Base-by-base conservation (phyloP, 1,284 basidiomycete genomes). In the Peniophora sp. region DNA sequence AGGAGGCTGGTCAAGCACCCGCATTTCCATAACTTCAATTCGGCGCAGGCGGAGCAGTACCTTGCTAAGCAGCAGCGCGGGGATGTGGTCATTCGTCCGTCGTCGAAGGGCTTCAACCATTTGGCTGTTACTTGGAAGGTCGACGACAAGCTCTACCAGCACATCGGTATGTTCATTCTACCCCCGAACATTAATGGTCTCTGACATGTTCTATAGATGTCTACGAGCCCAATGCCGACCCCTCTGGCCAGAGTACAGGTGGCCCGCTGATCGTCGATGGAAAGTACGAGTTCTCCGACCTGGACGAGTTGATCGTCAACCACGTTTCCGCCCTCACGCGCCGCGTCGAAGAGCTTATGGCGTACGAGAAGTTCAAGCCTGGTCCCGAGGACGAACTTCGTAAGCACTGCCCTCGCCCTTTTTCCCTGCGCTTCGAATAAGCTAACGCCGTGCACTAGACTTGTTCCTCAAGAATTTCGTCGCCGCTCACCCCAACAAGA, bases 91-190 rank as follows among this genome's bases (percentile, higher is more conserved):
- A 92, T 99, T 57, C 78, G 97, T 43, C 97, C 97, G 0, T 97
- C 93, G 27, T 98, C 95, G 2, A 95, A 96, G 67, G 96, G 96
- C 5, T 71, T 78, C 37, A 84, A 97, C 62, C 97, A 99, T 68
- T 76, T 99, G 36, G 97, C 97, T 34, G 90, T 99, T 12, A 99
- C 97, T 0, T 99, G 97, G 97, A 99, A 99, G 70, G 95, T 99
- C 10, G 96, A 97, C 59, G 91, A 97, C 54, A 91, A 88, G 55
- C 75, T 99, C 18, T 99, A 91, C 69, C 97, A 99, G 66, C 97
- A 99, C 64, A 91, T 99, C 55, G 94, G 92, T 92, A 61, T 43
- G 53, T 46, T 48, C 3, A 50, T 53, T 50, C 45, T 23, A 43
- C 39, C 2, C 27, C 3, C 23, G 48, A 12, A 11, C 17, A 51